These are phyloP conservation scores for Boletus reticuloceps DNA, from an alignment of 768 basidiomycete species.

Conservation along the genomic window DNA sequence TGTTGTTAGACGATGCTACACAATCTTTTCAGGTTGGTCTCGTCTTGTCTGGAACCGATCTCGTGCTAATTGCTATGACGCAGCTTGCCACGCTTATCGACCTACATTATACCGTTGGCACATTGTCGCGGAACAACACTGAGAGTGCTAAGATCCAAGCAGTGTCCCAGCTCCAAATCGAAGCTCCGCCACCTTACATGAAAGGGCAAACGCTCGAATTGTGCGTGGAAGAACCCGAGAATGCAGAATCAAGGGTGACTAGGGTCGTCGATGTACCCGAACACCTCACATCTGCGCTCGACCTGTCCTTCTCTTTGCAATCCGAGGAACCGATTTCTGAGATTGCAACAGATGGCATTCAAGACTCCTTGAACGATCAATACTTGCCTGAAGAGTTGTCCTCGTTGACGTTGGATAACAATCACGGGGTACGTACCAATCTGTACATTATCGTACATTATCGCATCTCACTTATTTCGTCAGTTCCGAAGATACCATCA, in stretches of 20 bases:
- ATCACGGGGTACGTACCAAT: slow-evolving; percentile 33
- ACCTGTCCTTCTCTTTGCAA: neutral
- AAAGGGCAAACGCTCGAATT: neutral
- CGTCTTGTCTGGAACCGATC: neutral
- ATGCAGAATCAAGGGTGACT: neutral
- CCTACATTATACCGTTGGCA: slow-evolving; percentile 41
- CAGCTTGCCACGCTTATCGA: slow-evolving; percentile 48
- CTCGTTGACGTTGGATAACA: slow-evolving; percentile 20
- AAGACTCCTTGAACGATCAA: slow-evolving; percentile 17
- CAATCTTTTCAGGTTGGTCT: slow-evolving; percentile 44
- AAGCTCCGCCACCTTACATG: slow-evolving; percentile 22
- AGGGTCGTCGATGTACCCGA: slow-evolving; percentile 2
- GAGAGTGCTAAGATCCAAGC: neutral
- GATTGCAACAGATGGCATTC: slow-evolving; percentile 16
- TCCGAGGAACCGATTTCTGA: slow-evolving; percentile 15
- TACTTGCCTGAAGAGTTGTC: slow-evolving; percentile 22
- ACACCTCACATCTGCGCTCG: neutral
- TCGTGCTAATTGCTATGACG: neutral
- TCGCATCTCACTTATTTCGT: slow-evolving; percentile 4
- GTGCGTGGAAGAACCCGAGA: neutral
- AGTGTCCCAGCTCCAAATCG: neutral
- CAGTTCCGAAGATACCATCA: slow-evolving; percentile 52
- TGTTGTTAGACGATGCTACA: slow-evolving; percentile 41
- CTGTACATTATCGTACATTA: neutral
- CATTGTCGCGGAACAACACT: slow-evolving; percentile 8